Evolutionary conservation across 108 stramenopile species (phyloP).

Genomic region (Seminavis robusta): DNA sequence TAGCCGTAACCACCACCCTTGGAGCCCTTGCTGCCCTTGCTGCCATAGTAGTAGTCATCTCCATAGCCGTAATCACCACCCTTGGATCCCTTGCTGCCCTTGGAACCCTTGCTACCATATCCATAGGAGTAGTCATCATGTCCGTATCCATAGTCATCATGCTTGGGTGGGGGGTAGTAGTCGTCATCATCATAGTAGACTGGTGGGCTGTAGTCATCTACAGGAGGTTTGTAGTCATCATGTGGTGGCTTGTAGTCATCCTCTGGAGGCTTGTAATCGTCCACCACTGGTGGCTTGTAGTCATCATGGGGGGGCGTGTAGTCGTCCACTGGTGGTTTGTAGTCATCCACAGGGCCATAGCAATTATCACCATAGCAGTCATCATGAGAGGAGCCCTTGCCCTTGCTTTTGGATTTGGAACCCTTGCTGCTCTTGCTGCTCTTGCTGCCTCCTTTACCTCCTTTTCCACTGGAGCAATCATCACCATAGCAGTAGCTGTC

Average conservation of each 20-base stretch:
- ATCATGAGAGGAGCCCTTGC: too few species aligned
- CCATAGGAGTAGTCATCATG: not conserved
- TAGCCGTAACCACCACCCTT: not conserved
- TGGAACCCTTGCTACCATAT: not conserved
- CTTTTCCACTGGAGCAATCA: not conserved
- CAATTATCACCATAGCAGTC: not conserved
- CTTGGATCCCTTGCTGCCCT: not conserved
- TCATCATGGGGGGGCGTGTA: not conserved
- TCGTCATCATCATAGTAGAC: not conserved
- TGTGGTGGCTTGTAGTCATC: not conserved
- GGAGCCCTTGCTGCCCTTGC: not conserved
- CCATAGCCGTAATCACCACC: not conserved
- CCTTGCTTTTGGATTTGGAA: too few species aligned
- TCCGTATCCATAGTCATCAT: not conserved
- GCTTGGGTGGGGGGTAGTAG: not conserved
- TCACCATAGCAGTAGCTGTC: conserved; percentile 1
- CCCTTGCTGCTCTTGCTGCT: conserved; percentile 1
- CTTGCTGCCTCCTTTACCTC: not conserved
- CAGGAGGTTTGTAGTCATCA: not conserved
- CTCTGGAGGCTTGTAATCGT: not conserved
- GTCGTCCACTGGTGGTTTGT: not conserved
- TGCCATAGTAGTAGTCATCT: not conserved
- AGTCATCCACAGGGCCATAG: not conserved
- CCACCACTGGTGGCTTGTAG: not conserved
- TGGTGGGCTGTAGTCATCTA: not conserved